phyloP scores from a whole-genome alignment of 192 early-diverging fungal species.

The Phycomyces nitens region DNA sequence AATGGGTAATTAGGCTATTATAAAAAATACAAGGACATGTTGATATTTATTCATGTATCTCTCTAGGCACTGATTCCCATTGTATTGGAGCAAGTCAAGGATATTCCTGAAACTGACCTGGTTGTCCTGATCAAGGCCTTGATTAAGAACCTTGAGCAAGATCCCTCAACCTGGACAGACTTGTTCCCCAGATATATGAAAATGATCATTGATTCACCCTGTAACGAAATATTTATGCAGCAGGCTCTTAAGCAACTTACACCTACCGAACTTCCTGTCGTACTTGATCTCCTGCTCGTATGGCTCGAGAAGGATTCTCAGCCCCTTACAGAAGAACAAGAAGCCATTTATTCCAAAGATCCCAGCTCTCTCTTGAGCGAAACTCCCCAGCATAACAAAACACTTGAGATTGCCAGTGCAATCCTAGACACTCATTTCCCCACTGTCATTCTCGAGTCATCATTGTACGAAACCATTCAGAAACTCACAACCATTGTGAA shows the following conservation, averaged over 20 bases:
- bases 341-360: constrained; percentile 31
- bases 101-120: constrained; percentile 48
- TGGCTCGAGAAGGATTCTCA: constrained; percentile 37
- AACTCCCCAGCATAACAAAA: neutral
- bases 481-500: constrained; percentile 28
- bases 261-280: constrained; percentile 37
- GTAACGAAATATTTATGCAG: constrained; percentile 51
- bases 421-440: constrained; percentile 50
- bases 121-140: constrained; percentile 40
- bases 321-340: constrained; percentile 4
- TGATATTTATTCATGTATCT: neutral
- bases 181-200: constrained; percentile 29
- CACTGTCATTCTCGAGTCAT: constrained; percentile 42
- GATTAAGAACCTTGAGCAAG: constrained; percentile 16
- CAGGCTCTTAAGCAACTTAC: constrained; percentile 43
- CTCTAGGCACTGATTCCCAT: constrained; percentile 33
- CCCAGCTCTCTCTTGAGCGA: constrained; percentile 8
- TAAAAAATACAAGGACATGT: too few species aligned
- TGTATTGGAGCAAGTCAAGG: constrained; percentile 38
- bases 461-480: constrained; percentile 35
- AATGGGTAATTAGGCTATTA: constrained; percentile 42
- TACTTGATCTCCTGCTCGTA: constrained; percentile 35
- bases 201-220: constrained; percentile 33
- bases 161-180: constrained; percentile 12
- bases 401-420: constrained; percentile 41